Evolutionary conservation across 805 yeast species (phyloP).

Genomic region (Myxozyma nipponensis): DNA sequence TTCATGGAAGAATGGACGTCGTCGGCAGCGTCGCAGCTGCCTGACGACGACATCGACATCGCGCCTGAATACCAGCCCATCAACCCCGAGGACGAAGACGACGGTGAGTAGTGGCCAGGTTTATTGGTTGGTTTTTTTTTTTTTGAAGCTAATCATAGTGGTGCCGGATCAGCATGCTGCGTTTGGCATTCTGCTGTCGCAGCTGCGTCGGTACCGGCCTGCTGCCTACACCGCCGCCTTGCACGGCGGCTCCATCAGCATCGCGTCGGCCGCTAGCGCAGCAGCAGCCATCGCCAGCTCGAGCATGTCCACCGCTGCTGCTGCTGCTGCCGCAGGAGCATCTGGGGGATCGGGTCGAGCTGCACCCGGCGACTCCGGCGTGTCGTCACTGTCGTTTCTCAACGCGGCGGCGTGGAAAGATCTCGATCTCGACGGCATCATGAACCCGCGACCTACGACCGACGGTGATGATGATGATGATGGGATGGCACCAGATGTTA

Average conservation of each 20-base stretch:
- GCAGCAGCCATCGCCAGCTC: conserved; percentile 27
- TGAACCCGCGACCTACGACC: conserved; percentile 7
- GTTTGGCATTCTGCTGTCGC: conserved; percentile 26
- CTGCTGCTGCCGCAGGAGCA: conserved; percentile 18
- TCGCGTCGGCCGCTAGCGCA: conserved; percentile 27
- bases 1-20: conserved; percentile 27
- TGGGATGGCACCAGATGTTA: neutral
- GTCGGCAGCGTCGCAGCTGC: conserved; percentile 15
- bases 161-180: conserved; percentile 31
- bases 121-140: neutral
- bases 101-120: conserved; percentile 8
- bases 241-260: conserved; percentile 24
- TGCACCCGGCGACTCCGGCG: neutral
- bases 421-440: conserved; percentile 18
- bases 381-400: conserved; percentile 22
- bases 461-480: neutral
- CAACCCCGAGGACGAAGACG: conserved; percentile 31
- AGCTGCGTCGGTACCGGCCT: conserved; percentile 23
- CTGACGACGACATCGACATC: conserved; percentile 24
- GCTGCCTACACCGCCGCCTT: conserved; percentile 23
- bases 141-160: neutral
- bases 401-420: conserved; percentile 30
- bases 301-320: neutral
- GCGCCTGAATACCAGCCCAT: conserved; percentile 29
- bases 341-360: neutral